Base-by-base conservation (phyloP, 1,284 basidiomycete genomes). In the Cutaneotrichosporon arboriforme region DNA sequence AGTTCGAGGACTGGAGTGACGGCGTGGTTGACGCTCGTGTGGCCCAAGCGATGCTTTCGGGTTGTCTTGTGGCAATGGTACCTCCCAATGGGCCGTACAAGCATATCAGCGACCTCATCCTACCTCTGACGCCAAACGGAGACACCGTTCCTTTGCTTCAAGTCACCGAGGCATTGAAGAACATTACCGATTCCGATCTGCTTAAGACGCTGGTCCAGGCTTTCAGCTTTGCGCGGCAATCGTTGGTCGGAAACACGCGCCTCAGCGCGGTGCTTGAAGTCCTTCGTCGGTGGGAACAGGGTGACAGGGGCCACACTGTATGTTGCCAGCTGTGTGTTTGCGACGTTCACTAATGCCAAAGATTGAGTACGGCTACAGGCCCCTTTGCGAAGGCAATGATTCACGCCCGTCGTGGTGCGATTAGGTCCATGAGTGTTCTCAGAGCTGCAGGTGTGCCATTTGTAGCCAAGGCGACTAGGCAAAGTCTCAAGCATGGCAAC, bases 1-100 rank as follows among this genome's bases (percentile, higher is more conserved):
- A 67, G 64, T 69, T 69, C 49, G 68, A 69, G 33, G 61, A 55
- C 4, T 70, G 67, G 68, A 31, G 57, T 18, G 36, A 60, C 10
- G 68, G 67, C 8, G 18, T 58, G 7, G 26, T 68, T 2, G 64
- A 66, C 38, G 55, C 58, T n/a, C 40, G 64, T n/a, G 60, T 69
- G 40, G 62, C 58, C 2, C 50, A 67, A 46, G 68, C 68, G 10
- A 64, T 72, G 63, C 49, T 70, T 5, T 61, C 67, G 1, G 70
- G 68, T 1, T 72, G 70, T 47, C 55, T 70, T 4, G 68, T 70
- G 0, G 70, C 70, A 1, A 63, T 53, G 2, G 64, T 62, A 7
- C 52, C 57, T 4, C 70, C 67, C 1, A 55, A 64, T 8, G 54
- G 61, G 1, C 57, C 63, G 34, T 56, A 60, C 39, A 61, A 64